Percentiles rank a stretch among this genome's conserved stretches.
Evolutionary conservation across 2,329 filamentous ascomycete genomes (phyloP).

Genomic region (Claviceps africana): DNA sequence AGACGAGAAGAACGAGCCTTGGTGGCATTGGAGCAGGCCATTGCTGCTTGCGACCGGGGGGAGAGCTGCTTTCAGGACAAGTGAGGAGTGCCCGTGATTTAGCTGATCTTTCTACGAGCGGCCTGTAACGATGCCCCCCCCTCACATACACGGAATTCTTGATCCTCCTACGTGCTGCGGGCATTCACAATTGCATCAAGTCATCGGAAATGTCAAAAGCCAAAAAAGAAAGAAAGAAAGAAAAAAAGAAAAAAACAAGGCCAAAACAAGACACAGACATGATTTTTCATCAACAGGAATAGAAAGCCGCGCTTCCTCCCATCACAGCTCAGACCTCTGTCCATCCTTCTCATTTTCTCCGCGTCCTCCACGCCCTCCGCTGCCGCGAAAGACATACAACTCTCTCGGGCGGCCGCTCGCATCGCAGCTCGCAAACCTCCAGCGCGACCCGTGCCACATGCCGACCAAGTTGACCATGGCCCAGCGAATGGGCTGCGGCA

Average conservation of each 20-base stretch:
- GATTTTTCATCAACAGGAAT: neutral
- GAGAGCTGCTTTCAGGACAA: constrained; percentile 4
- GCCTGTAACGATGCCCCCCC: neutral
- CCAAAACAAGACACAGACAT: neutral
- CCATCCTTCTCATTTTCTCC: neutral
- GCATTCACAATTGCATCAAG: neutral
- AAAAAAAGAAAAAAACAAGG: too few relatives aligned
- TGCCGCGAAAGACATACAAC: too few relatives aligned
- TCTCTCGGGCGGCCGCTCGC: too few relatives aligned
- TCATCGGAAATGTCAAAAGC: neutral
- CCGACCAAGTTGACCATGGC: constrained; percentile 44
- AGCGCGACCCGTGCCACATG: constrained; percentile 27
- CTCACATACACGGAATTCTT: neutral
- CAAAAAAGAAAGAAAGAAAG: too few relatives aligned
- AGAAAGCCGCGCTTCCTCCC: neutral
- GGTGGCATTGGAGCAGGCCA: constrained; percentile 24
- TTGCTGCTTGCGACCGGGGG: constrained; percentile 10
- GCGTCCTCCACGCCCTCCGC: too few relatives aligned
- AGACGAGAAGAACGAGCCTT: constrained; percentile 40
- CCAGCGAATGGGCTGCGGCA: constrained; percentile 25
- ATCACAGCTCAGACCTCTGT: constrained; percentile 5
- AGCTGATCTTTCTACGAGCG: neutral
- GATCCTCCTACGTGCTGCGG: neutral
- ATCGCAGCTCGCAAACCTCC: too few relatives aligned
- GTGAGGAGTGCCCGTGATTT: neutral